Percentiles rank a stretch among this genome's conserved stretches.
Conservation (phyloP, 192 early-diverging fungal genomes). For the Coemansia sp. region DNA sequence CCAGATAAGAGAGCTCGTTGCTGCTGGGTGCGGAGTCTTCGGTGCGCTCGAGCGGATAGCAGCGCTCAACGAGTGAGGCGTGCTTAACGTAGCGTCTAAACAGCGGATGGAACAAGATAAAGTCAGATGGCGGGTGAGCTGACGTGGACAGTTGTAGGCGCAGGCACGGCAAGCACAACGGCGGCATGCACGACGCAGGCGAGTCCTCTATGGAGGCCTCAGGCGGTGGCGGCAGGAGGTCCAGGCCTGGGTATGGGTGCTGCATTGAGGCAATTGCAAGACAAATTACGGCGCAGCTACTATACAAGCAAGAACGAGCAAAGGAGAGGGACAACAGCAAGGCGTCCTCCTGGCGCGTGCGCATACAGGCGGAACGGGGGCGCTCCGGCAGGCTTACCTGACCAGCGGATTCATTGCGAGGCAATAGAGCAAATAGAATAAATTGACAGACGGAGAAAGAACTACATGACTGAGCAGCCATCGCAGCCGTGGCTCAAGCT, state of each 20-base stretch:
- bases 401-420: constrained; percentile 21
- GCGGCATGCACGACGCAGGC: constrained; percentile 18
- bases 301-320: not conserved
- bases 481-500: not conserved
- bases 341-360: not conserved
- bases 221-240: constrained; percentile 12
- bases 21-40: constrained; percentile 59
- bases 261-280: constrained; percentile 5
- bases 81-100: constrained; percentile 70
- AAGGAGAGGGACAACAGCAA: not conserved
- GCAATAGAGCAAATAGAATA: not conserved
- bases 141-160: constrained; percentile 21
- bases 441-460: not conserved
- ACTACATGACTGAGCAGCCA: not conserved
- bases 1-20: constrained; percentile 79
- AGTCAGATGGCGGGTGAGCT: constrained; percentile 24
- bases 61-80: constrained; percentile 74
- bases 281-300: not conserved
- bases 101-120: constrained; percentile 35
- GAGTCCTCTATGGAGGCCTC: not conserved
- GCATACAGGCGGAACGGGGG: not conserved
- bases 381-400: constrained; percentile 14
- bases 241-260: constrained; percentile 10
- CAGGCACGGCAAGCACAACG: constrained; percentile 6
- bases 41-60: constrained; percentile 59